Conservation (phyloP, 148 eudicot species). For the Rhododendron kiyosumense region DNA sequence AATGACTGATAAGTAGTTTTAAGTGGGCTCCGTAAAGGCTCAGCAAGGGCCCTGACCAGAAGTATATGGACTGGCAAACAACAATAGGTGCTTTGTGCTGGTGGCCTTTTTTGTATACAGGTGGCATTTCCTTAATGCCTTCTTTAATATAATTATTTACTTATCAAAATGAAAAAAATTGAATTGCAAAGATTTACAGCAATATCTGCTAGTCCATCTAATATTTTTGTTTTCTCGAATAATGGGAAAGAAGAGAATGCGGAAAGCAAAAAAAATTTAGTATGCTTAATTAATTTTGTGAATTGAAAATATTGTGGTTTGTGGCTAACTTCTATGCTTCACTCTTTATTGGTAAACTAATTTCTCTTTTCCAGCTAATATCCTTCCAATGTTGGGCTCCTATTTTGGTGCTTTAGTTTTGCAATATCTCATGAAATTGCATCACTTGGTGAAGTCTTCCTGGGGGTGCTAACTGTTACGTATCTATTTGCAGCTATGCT, state of each 20-base stretch:
- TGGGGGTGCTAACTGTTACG: not conserved
- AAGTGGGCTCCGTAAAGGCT: not conserved
- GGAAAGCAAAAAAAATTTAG: not conserved
- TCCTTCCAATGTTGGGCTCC: not conserved
- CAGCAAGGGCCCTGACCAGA: not conserved
- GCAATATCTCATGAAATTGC: not conserved
- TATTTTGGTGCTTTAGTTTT: not conserved
- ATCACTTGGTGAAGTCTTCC: not conserved
- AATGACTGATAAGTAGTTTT: not conserved
- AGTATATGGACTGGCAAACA: not conserved
- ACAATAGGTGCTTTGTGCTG: not conserved
- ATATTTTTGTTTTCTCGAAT: not conserved
- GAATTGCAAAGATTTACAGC: not conserved
- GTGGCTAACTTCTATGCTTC: not conserved
- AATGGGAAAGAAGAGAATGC: not conserved
- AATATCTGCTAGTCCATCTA: not conserved
- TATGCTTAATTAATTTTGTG: not conserved
- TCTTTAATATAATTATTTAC: too few relatives aligned
- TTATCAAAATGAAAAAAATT: too few relatives aligned
- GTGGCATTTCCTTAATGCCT: too few relatives aligned
- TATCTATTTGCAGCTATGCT: slow-evolving; percentile 55
- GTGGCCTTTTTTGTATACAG: too few relatives aligned
- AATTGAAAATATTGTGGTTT: not conserved
- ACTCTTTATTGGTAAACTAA: not conserved
- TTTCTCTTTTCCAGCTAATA: not conserved